Base-by-base conservation (phyloP, 2,329 filamentous ascomycete species). In the Penicillium sclerotigenum region DNA sequence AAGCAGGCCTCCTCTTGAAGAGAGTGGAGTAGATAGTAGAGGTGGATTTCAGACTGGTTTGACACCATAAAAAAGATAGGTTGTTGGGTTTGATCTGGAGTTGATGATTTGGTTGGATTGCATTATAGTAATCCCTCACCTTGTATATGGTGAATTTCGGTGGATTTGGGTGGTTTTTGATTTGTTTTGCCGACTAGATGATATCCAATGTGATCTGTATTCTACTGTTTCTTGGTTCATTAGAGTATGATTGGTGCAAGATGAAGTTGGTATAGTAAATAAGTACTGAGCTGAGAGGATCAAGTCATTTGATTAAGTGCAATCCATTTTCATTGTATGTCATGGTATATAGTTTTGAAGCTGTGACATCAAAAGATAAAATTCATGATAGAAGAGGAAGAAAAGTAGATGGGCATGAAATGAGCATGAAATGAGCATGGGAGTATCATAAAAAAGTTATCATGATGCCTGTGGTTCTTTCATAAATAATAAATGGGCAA, bases 1-100 rank as follows among this genome's bases (percentile, higher is more conserved):
- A 79, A 80, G 70, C 87, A 87, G 81, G 67, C 65, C 26, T 60
- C 59, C 43, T 51, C 55, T 34, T 59, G 26, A 57, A 47, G 26
- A 28, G 9, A 24, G 24, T 34, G 34, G n/a, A 48, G 33, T 24
- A 38, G 18, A 14, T 26, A 18, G 18, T 26, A 18, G 18, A 18
- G 18, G 29, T 11, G 43, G 29, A 40, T 37, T 34, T 29, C 36
- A 28, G 54, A 48, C 54, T 49, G 36, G 34, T 58, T 29, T 31
- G 20, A 58, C 47, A 56, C 48, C 46, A 50, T 46, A 63, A 63
- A 63, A 65, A 63, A 63, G 64, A 52, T 63, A 52, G 56, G 50
- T 58, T 57, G 46, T 58, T 57, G 47, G 18, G 33, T 57, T 60
- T 48, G 56, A 50, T 56, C 37, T 43, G 62, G 62, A 64, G 61